Conservation (phyloP, 192 early-diverging fungal species). For the Paraglomus brasilianum region DNA sequence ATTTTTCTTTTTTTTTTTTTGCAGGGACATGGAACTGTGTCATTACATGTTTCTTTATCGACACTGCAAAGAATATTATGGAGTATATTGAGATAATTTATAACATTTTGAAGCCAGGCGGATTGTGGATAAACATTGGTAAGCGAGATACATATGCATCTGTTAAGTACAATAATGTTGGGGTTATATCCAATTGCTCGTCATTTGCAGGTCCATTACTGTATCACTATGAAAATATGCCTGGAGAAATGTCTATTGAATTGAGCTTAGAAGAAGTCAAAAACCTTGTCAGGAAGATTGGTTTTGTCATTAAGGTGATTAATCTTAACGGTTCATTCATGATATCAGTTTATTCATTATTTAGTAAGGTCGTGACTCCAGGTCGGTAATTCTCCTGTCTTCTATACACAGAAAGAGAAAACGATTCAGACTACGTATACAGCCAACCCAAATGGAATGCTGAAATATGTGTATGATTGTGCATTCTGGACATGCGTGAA, state of each 20-base stretch:
- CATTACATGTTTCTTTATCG: slow-evolving; percentile 96
- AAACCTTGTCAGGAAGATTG: slow-evolving; percentile 53
- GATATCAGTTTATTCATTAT: slow-evolving; percentile 9
- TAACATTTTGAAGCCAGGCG: slow-evolving; percentile 70
- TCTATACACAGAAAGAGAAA: slow-evolving; percentile 46
- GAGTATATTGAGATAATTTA: slow-evolving; percentile 85
- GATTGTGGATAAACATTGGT: slow-evolving; percentile 83
- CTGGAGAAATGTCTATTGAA: slow-evolving; percentile 81
- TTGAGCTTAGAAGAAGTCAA: slow-evolving; percentile 82
- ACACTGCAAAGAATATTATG: slow-evolving; percentile 91
- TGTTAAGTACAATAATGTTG: slow-evolving; percentile 1
- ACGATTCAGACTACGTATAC: slow-evolving; percentile 71
- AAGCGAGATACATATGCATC: slow-evolving; percentile 8
- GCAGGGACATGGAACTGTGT: slow-evolving; percentile 79
- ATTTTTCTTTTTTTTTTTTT: not conserved
- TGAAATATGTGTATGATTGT: slow-evolving; percentile 79
- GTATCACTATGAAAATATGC: slow-evolving; percentile 92
- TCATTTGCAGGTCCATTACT: slow-evolving; percentile 70
- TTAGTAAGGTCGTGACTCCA: slow-evolving; percentile 1
- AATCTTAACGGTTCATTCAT: not conserved
- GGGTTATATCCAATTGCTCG: not conserved
- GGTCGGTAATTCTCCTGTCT: not conserved
- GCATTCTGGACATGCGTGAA: slow-evolving; percentile 69
- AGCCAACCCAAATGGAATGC: slow-evolving; percentile 72
- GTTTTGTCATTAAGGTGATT: slow-evolving; percentile 70